Conservation (phyloP, 768 basidiomycete genomes). For the Tubosaeta sp. region DNA sequence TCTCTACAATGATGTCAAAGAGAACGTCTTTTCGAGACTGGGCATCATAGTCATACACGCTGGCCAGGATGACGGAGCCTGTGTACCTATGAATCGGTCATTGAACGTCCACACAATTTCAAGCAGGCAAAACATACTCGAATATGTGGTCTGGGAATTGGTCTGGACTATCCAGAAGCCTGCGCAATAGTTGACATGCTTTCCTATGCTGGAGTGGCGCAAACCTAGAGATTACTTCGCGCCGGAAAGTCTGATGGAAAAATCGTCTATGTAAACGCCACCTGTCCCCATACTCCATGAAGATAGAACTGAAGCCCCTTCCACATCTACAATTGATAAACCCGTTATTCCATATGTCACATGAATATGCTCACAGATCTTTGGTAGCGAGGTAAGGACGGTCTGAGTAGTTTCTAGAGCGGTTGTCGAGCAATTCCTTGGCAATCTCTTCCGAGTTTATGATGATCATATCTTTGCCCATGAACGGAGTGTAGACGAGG, state of each 20-base stretch:
- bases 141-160: conserved; percentile 32
- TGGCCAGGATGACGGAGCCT: conserved; percentile 16
- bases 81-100: conserved; percentile 11
- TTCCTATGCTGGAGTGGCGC: conserved; percentile 29
- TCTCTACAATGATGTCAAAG: conserved; percentile 4
- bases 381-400: conserved; percentile 34
- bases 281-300: conserved; percentile 29
- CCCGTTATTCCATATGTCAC: background rate
- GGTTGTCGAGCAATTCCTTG: conserved; percentile 44
- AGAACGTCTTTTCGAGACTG: conserved; percentile 13
- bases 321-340: conserved; percentile 12
- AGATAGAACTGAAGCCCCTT: conserved; percentile 18
- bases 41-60: conserved; percentile 19
- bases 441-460: conserved; percentile 42
- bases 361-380: conserved; percentile 2
- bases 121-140: conserved; percentile 20
- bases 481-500: conserved; percentile 45
- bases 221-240: conserved; percentile 23
- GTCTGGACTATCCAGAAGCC: conserved; percentile 31
- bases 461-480: conserved; percentile 43
- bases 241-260: conserved; percentile 26
- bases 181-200: conserved; percentile 28
- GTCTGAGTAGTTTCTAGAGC: conserved; percentile 48
- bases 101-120: background rate
- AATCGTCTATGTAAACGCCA: conserved; percentile 32